A percentile compares a stretch with the other conserved stretches of the same genome.
These are phyloP conservation scores for Colletotrichum nymphaeae DNA, from an alignment of 2,329 filamentous ascomycete species.

Conservation along the genomic window DNA sequence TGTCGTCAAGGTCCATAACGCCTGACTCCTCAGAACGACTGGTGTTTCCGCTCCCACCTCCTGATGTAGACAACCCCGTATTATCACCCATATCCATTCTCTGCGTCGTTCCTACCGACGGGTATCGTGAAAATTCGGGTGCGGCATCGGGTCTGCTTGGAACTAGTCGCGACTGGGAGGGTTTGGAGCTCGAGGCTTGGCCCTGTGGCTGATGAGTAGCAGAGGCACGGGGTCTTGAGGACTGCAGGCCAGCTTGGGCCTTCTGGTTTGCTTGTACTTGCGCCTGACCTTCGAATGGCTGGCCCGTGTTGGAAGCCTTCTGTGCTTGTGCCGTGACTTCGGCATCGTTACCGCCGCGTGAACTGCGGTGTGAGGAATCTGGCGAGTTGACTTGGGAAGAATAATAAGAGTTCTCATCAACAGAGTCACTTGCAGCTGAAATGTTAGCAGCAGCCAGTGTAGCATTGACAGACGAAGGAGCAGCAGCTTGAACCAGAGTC, in stretches of 20 bases:
- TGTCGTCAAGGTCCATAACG: constrained; percentile 37
- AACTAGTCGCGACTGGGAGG: constrained; percentile 7
- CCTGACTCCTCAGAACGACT: constrained; percentile 56
- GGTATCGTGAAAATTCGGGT: constrained; percentile 17
- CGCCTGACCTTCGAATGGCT: background rate
- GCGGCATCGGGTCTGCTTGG: background rate
- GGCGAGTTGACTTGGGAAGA: constrained; percentile 91
- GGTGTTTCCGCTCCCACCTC: constrained; percentile 52
- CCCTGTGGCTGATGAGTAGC: constrained; percentile 38
- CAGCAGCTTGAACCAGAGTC: constrained; percentile 76
- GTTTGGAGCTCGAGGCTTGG: constrained; percentile 26
- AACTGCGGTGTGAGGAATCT: constrained; percentile 58
- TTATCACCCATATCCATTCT: constrained; percentile 21
- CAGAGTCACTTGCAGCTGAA: constrained; percentile 79
- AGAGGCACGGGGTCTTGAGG: constrained; percentile 25
- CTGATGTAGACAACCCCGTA: constrained; percentile 47
- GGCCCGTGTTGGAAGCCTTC: constrained; percentile 34
- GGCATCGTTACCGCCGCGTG: constrained; percentile 59
- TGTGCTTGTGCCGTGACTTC: constrained; percentile 45
- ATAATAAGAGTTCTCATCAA: constrained; percentile 95
- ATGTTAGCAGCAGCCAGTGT: constrained; percentile 62
- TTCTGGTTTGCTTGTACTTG: constrained; percentile 15
- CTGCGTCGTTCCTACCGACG: constrained; percentile 32
- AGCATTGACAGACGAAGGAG: constrained; percentile 67
- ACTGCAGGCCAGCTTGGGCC: constrained; percentile 10